phyloP scores from a whole-genome alignment of 2,329 filamentous ascomycete species.

The Colletotrichum navitas region DNA sequence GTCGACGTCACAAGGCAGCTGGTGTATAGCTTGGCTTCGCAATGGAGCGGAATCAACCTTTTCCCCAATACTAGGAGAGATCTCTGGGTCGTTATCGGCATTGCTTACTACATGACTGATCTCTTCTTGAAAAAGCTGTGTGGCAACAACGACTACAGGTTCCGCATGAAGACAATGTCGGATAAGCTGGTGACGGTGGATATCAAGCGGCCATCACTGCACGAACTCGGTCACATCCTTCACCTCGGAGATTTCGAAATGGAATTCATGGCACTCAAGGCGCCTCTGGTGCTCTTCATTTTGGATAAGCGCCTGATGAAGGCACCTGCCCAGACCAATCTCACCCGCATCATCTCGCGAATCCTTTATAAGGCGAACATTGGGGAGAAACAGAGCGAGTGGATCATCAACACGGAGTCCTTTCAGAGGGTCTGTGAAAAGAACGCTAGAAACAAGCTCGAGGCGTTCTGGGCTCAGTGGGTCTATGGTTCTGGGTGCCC shows the following conservation, averaged over 20 bases:
- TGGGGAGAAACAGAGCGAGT: slow-evolving; percentile 70
- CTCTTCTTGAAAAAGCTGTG: slow-evolving; percentile 91
- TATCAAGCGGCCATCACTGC: slow-evolving; percentile 83
- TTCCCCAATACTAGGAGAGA: slow-evolving; percentile 85
- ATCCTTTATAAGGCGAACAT: slow-evolving; percentile 88
- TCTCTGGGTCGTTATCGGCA: slow-evolving; percentile 89
- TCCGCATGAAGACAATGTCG: slow-evolving; percentile 85
- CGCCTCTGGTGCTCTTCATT: slow-evolving; percentile 91
- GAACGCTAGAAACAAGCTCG: slow-evolving; percentile 85
- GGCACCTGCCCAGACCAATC: slow-evolving; percentile 75
- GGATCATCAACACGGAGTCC: slow-evolving; percentile 78
- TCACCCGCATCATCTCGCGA: slow-evolving; percentile 87
- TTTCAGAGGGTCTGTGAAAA: slow-evolving; percentile 91
- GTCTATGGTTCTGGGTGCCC: slow-evolving; percentile 90
- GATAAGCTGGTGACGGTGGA: slow-evolving; percentile 88
- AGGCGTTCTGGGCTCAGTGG: slow-evolving; percentile 95
- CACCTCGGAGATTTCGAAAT: slow-evolving; percentile 86
- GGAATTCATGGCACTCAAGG: slow-evolving; percentile 92
- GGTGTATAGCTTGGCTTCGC: slow-evolving; percentile 86
- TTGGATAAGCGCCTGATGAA: slow-evolving; percentile 93
- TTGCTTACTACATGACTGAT: slow-evolving; percentile 95
- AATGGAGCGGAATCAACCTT: slow-evolving; percentile 96
- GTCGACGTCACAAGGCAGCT: slow-evolving; percentile 84
- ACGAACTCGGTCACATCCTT: slow-evolving; percentile 81
- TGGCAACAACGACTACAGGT: slow-evolving; percentile 95